Conservation (phyloP, 2,329 filamentous ascomycete species). For the Parafenestella ontariensis region DNA sequence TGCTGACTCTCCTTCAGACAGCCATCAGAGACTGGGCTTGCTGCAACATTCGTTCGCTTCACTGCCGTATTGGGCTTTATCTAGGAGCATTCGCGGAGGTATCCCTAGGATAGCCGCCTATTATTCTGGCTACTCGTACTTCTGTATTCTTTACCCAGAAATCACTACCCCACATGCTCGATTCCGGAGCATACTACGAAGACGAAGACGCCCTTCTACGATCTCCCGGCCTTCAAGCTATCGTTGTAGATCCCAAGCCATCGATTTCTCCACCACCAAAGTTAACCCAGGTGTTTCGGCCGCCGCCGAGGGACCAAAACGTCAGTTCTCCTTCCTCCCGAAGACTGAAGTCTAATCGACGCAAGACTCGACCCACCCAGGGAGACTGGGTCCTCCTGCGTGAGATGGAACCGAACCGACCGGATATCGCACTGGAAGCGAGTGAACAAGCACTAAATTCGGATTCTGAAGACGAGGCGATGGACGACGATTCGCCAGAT, state of each 20-base stretch:
- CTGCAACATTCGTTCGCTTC: constrained; percentile 26
- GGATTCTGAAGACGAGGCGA: constrained; percentile 52
- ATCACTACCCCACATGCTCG: constrained; percentile 33
- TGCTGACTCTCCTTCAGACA: constrained; percentile 39
- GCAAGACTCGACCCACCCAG: constrained; percentile 63
- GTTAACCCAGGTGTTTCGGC: constrained; percentile 31
- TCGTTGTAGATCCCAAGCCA: constrained; percentile 54
- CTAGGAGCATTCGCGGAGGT: constrained; percentile 27
- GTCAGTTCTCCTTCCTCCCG: constrained; percentile 53
- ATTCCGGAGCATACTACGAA: constrained; percentile 51
- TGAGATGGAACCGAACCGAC: constrained; percentile 68
- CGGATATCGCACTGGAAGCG: constrained; percentile 68
- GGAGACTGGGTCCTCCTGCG: constrained; percentile 73
- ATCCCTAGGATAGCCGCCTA: constrained; percentile 27
- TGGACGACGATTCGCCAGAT: constrained; percentile 31
- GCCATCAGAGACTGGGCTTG: constrained; percentile 27
- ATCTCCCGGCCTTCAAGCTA: constrained; percentile 52
- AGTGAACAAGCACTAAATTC: constrained; percentile 60
- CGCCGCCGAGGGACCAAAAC: constrained; percentile 32
- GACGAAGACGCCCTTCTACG: constrained; percentile 58
- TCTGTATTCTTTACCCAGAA: background rate
- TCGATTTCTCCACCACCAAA: constrained; percentile 58
- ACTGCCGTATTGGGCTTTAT: constrained; percentile 22
- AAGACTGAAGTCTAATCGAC: constrained; percentile 58
- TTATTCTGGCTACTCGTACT: constrained; percentile 5